These are phyloP conservation scores for Raphanus hybrid DNA, from an alignment of 441 rosid genomes.

Conservation along the genomic window DNA sequence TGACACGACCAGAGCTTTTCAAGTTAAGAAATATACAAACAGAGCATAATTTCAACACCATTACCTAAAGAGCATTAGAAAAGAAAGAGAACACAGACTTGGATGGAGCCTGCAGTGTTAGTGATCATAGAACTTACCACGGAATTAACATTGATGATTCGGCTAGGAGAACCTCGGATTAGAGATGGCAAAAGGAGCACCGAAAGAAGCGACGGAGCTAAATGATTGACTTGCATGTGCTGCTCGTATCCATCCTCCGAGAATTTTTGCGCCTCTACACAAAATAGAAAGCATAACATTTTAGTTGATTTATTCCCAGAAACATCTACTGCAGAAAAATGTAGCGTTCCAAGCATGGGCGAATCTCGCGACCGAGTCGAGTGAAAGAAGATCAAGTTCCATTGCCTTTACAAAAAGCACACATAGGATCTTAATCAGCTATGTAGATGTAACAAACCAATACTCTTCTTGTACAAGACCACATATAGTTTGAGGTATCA, in stretches of 20 bases:
- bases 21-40: too few species aligned
- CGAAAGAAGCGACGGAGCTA: slow-evolving; percentile 91
- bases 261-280: too few species aligned
- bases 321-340: too few species aligned
- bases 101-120: slow-evolving; percentile 4
- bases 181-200: slow-evolving; percentile 92
- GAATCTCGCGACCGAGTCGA: too few species aligned
- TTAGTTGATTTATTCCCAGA: too few species aligned
- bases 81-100: slow-evolving; percentile 1
- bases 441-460: slow-evolving; percentile 1
- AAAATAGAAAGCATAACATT: too few species aligned
- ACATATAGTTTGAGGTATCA: background rate
- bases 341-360: slow-evolving; percentile 62
- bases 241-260: too few species aligned
- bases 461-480: background rate
- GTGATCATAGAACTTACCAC: slow-evolving; percentile 67
- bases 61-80: background rate
- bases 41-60: too few species aligned
- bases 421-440: slow-evolving; percentile 21
- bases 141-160: slow-evolving; percentile 92
- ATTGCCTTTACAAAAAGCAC: slow-evolving; percentile 14
- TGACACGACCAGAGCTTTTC: too few species aligned
- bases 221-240: slow-evolving; percentile 93
- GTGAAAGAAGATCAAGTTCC: too few species aligned
- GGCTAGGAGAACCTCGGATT: slow-evolving; percentile 91